Evolutionary conservation across 2,329 filamentous ascomycete genomes (phyloP).

Genomic region (Stachybotrys echinatus): DNA sequence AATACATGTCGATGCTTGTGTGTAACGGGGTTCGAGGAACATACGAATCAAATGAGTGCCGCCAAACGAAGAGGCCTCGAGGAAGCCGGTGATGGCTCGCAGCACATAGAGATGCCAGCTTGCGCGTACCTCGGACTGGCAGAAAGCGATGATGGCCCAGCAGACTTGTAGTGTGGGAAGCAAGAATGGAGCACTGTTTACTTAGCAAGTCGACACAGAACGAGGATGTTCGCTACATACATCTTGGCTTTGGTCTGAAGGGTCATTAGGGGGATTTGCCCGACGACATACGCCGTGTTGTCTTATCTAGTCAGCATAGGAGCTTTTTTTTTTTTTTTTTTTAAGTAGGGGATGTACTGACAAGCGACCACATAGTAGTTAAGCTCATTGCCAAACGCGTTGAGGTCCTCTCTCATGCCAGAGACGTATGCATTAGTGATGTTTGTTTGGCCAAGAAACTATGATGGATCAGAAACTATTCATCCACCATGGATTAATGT

Average conservation of each 20-base stretch:
- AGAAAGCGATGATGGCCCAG: conserved; percentile 19
- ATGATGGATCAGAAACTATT: not conserved
- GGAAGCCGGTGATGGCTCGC: conserved; percentile 16
- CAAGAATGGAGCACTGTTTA: conserved; percentile 13
- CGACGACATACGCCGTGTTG: conserved; percentile 28
- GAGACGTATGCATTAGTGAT: conserved; percentile 29
- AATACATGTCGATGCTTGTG: not conserved
- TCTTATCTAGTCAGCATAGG: conserved; percentile 19
- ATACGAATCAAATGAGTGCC: conserved; percentile 21
- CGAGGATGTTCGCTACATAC: conserved; percentile 5
- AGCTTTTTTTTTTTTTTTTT: not conserved
- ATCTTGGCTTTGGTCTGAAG: conserved; percentile 19
- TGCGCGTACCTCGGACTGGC: conserved; percentile 15
- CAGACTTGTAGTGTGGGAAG: conserved; percentile 15
- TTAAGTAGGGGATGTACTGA: conserved; percentile 30
- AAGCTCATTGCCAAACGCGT: conserved; percentile 24
- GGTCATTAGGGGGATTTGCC: conserved; percentile 20
- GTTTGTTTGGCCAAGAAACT: conserved; percentile 14
- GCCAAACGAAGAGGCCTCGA: conserved; percentile 17
- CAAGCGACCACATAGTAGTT: conserved; percentile 16
- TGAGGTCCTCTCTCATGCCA: conserved; percentile 27
- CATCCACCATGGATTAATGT: not conserved
- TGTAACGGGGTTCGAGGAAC: not conserved
- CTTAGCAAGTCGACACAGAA: not conserved
- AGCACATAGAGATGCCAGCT: conserved; percentile 19